Evolutionary conservation across 352 stramenopile genomes (phyloP), one percentile per base, ranked within the genome.

Genomic region (Pythium volutum): DNA sequence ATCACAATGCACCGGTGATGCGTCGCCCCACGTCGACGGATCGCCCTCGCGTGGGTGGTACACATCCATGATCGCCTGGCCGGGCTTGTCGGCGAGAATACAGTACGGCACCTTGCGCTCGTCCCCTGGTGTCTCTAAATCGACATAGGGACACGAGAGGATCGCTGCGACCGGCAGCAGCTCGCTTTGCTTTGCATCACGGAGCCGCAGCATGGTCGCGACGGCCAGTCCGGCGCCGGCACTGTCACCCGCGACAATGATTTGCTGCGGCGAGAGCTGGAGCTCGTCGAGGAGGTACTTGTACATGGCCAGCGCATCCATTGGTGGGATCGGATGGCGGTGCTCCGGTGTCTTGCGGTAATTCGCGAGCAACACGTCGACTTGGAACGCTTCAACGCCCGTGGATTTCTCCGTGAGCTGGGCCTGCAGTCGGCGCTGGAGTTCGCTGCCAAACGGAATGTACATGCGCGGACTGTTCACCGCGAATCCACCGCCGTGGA

Each of bases 91-190:
- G 12, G 36, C 61, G 2, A 68, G 26, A 18, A 68, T 51, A 20
- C 61, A 68, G 39, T 68, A 63, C 8, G 61, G 61, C 7, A 49
- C 46, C 41, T 64, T 64, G 8, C 62, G 62, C 25, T 69, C 62
- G 23, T 69, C 62, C 16, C 42, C 47, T 3, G 26, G 31, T 4
- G 22, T 55, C 49, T 77, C 70, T 1, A 86, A 58, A 57, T 87
- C 77, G 4, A 79, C 71, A 23, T 74, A 77, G 5, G 75, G 77
- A 52, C 73, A 67, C 26, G 48, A 57, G 3, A 64, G 26, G 26
- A 57, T 43, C n/a, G 36, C 36, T 0, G 47, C 57, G 2, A 31
- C n/a, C 25, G 54, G 57, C 15, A 58, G 48, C 6, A 63, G 47
- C 15, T 29, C 25, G 8, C 16, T 48, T 18, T 39, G 7, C 4